Evolutionary conservation across 306 rosid genomes (phyloP), one percentile per base, ranked within the genome.

Genomic region (Lotus japonicus): DNA sequence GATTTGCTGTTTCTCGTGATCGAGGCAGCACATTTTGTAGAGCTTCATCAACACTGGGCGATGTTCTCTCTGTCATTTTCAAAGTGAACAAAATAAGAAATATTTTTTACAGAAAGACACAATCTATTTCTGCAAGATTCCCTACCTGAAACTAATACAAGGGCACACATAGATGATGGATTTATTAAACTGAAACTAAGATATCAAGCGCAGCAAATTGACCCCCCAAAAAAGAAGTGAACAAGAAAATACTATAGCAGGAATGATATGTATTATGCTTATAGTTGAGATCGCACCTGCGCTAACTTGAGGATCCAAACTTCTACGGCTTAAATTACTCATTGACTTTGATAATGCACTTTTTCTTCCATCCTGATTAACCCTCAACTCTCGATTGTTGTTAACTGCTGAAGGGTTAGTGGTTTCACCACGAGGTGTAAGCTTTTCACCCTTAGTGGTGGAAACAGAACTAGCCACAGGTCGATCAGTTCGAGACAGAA

Each of bases 371-470:
- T 89, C 97, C 43, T 71, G 91, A 14, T 77, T 67, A 59, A 67
- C 70, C 79, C 80, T 89, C 13, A 68, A 64, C 49, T 89, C 97
- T 62, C 88, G 84, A 60, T 48, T 72, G 79, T 74, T 87, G 79
- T 74, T 82, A 58, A 62, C 62, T 58, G 81, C 68, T 43, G 86
- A 80, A 57, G 82, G 59, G 71, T 82, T 80, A 75, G 74, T 78
- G 59, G 82, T 73, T 68, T 92, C 97, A 61, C 75, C 80, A 55
- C 80, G 85, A 64, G 85, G 72, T 73, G 85, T 36, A 16, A 52
- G 78, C 84, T 81, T 87, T 61, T 90, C 97, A 73, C 71, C 80
- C 86, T 86, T 90, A 41, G 89, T 72, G 11, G 84, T 68, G 51
- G 81, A 82, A 70, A 80, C 72, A 65, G 92, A 74, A 69, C 81